These are phyloP conservation scores for Dactylellina leptospora DNA, from an alignment of 2,329 filamentous ascomycete species.

Conservation along the genomic window DNA sequence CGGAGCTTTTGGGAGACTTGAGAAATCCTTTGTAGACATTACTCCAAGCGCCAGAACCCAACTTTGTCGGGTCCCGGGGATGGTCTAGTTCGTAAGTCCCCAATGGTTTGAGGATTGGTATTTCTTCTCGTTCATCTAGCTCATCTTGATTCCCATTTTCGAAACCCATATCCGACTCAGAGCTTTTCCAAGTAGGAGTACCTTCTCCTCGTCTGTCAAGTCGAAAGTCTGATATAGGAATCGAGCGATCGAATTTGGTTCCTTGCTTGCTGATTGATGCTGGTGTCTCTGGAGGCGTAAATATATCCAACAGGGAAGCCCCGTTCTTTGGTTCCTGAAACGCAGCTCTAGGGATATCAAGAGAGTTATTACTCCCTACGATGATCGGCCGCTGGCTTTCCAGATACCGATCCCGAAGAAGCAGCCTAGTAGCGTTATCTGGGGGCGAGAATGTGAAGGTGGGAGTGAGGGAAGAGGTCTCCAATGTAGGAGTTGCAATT, in stretches of 20 bases:
- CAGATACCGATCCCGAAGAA: constrained; percentile 36
- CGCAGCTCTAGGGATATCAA: constrained; percentile 27
- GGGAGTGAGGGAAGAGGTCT: constrained; percentile 6
- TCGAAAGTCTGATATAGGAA: constrained; percentile 20
- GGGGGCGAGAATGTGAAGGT: constrained; percentile 27
- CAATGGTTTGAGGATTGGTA: constrained; percentile 7
- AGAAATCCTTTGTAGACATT: constrained; percentile 49
- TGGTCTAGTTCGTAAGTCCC: constrained; percentile 32
- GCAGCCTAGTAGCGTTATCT: constrained; percentile 23
- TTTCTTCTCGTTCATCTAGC: neutral
- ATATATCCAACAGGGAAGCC: constrained; percentile 16
- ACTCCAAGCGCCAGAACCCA: constrained; percentile 56
- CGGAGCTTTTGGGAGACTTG: neutral
- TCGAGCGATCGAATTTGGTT: constrained; percentile 11
- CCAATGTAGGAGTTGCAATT: constrained; percentile 40
- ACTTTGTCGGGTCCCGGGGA: constrained; percentile 27
- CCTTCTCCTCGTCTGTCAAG: constrained; percentile 9
- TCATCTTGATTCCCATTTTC: constrained; percentile 17
- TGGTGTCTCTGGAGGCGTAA: constrained; percentile 39
- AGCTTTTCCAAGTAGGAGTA: constrained; percentile 1
- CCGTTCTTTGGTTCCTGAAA: constrained; percentile 22
- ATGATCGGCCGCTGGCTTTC: constrained; percentile 44
- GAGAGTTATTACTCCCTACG: constrained; percentile 31
- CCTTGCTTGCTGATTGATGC: neutral
- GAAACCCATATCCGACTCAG: constrained; percentile 28